Conservation (phyloP, 163 green algal genomes). For the Scenedesmus sp. region DNA sequence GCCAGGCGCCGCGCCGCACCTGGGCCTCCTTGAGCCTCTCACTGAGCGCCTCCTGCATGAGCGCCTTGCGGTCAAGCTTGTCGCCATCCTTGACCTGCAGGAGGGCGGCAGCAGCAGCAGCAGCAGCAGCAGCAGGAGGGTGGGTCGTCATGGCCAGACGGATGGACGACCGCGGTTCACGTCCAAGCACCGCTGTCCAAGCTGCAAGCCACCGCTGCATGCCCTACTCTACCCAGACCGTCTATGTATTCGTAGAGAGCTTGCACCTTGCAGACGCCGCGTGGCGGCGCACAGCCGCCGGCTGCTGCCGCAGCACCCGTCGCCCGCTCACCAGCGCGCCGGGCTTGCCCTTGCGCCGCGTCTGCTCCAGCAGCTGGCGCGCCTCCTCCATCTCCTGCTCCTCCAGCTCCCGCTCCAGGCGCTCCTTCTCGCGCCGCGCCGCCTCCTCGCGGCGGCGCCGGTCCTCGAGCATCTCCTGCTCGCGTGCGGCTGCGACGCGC, state of each 20-base stretch:
- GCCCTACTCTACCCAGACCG: too few species aligned
- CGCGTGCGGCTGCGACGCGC: conserved; percentile 60
- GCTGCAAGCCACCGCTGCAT: too few species aligned
- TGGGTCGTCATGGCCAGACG: too few species aligned
- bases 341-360: conserved; percentile 76
- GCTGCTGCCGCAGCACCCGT: neutral
- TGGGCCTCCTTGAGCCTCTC: conserved; percentile 86
- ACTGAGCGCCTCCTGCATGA: conserved; percentile 85
- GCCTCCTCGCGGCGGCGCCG: conserved; percentile 72
- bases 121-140: neutral
- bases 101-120: neutral
- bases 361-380: conserved; percentile 81
- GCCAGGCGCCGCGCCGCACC: neutral
- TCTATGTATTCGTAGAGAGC: too few species aligned
- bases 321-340: conserved; percentile 53
- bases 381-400: conserved; percentile 93
- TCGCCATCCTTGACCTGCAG: conserved; percentile 81
- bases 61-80: conserved; percentile 84
- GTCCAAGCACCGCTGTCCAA: too few species aligned
- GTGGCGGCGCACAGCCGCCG: neutral
- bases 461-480: conserved; percentile 69
- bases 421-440: conserved; percentile 76
- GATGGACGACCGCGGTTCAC: too few species aligned
- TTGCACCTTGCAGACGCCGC: too few species aligned
- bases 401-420: conserved; percentile 91